Evolutionary conservation across 2,329 filamentous ascomycete genomes (phyloP).

Genomic region (Nothophoma quercina): DNA sequence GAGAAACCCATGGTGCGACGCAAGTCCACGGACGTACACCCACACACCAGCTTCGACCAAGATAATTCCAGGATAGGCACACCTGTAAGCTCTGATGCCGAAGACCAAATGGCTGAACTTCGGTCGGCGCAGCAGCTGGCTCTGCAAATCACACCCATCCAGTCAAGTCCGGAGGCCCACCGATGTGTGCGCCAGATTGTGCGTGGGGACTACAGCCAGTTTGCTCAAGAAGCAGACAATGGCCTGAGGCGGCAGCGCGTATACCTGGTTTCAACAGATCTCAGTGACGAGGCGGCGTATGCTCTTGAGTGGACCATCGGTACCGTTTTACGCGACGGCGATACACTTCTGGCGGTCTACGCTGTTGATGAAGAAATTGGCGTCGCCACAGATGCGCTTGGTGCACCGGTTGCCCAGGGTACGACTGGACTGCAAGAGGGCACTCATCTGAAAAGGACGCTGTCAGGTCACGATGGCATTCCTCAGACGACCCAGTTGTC

Average conservation of each 20-base stretch:
- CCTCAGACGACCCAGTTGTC: conserved; percentile 44
- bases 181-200: conserved; percentile 89
- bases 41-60: conserved; percentile 83
- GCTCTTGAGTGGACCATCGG: conserved; percentile 98
- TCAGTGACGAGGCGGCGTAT: conserved; percentile 93
- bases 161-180: conserved; percentile 76
- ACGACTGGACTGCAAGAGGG: conserved; percentile 76
- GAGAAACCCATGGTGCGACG: conserved; percentile 61
- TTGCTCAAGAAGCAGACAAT: conserved; percentile 79
- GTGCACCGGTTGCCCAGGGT: conserved; percentile 72
- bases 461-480: conserved; percentile 56
- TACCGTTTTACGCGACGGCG: conserved; percentile 90
- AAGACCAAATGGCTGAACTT: conserved; percentile 84
- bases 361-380: conserved; percentile 85
- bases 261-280: conserved; percentile 93
- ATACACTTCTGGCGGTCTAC: conserved; percentile 92
- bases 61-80: conserved; percentile 65
- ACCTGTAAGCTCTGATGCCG: conserved; percentile 82
- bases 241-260: conserved; percentile 82
- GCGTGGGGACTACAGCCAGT: conserved; percentile 80
- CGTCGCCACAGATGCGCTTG: conserved; percentile 59
- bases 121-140: conserved; percentile 85
- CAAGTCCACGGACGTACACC: conserved; percentile 67
- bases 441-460: conserved; percentile 72
- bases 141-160: conserved; percentile 80